Base-by-base conservation (phyloP, 352 stramenopile species). In the Pythium sukuiense region DNA sequence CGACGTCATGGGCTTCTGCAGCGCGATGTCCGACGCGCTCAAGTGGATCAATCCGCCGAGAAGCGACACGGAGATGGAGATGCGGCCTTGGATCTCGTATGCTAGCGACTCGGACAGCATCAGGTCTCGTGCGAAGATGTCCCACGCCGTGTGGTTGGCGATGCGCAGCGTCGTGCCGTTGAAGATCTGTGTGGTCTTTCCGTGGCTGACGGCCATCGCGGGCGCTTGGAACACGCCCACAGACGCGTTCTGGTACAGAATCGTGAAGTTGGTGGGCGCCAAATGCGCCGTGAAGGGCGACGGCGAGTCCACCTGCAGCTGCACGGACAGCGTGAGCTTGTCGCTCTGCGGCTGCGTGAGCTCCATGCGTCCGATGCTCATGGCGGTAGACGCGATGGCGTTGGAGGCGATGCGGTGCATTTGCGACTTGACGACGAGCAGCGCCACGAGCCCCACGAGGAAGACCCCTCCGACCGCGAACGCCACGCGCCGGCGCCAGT, bases 91-190 rank as follows among this genome's bases (percentile, higher is more conserved):
- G 66, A 93, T 83, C 35, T 79, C 68, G 63, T 87, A 92, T 52
- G 72, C 46, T 49, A 91, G 63, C 1, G 71, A 59, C 1, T 55
- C 11, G 7, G 63, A 63, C 63, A 74, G 63, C 68, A 93, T 91
- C 65, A 93, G 86, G 53, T 89, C 81, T 6, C 70, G 63, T 18
- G 85, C 85, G 69, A 93, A 93, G 32, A 50, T 57, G 50, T 90
- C 73, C 85, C 85, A 93, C 3, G 67, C 73, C 24, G 80, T 78
- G 33, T 65, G 74, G 62, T 91, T 83, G 1, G 58, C 45, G 52
- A 93, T 89, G 24, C 55, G n/a, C 4, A 93, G 73, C 55, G 73
- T 83, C 29, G 81, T 71, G 29, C 87, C 75, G 0, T 67, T 63
- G 59, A 93, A 89, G 6, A 55, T 2, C 32, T 82, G 67, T 0